Conservation (phyloP, 1,284 basidiomycete genomes). For the Cutaneotrichosporon sp. region DNA sequence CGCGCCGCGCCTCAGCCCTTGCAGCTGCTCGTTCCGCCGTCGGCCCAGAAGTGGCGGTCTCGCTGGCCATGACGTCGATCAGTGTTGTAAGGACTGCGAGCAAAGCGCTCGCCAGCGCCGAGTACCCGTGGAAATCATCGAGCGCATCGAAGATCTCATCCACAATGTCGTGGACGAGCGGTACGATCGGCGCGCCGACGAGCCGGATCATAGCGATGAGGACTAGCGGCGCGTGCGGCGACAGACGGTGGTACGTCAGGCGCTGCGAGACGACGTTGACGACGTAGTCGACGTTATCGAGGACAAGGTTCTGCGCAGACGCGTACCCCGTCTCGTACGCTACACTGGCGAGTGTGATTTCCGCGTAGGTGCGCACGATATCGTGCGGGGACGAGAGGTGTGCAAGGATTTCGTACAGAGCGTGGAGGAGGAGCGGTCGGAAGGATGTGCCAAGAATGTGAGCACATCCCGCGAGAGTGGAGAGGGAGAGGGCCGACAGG, state of each 20-base stretch:
- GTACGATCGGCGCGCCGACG: conserved; percentile 75
- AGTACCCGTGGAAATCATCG: conserved; percentile 89
- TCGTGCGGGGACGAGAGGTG: conserved; percentile 66
- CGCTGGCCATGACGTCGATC: conserved; percentile 74
- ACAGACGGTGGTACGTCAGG: conserved; percentile 68
- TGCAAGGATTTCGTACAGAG: conserved; percentile 76
- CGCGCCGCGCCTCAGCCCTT: conserved; percentile 42
- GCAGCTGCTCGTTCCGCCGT: conserved; percentile 24
- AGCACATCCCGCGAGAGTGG: conserved; percentile 65
- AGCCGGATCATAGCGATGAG: conserved; percentile 74
- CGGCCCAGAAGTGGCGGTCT: conserved; percentile 52
- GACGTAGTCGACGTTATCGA: conserved; percentile 91
- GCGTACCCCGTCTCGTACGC: conserved; percentile 71
- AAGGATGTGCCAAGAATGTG: conserved; percentile 55
- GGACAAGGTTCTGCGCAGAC: conserved; percentile 71
- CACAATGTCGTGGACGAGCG: conserved; percentile 80
- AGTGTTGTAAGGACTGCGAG: conserved; percentile 72
- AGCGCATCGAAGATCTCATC: conserved; percentile 92
- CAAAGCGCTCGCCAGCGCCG: conserved; percentile 49
- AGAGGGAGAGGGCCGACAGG: conserved; percentile 58
- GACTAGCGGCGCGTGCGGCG: conserved; percentile 57
- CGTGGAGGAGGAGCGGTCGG: conserved; percentile 65
- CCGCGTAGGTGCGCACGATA: conserved; percentile 64
- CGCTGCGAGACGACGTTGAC: conserved; percentile 79
- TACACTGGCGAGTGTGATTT: conserved; percentile 64